These are phyloP conservation scores for Arabidopsis thaliana DNA, from an alignment of 345 rosid species.

Conservation along the genomic window DNA sequence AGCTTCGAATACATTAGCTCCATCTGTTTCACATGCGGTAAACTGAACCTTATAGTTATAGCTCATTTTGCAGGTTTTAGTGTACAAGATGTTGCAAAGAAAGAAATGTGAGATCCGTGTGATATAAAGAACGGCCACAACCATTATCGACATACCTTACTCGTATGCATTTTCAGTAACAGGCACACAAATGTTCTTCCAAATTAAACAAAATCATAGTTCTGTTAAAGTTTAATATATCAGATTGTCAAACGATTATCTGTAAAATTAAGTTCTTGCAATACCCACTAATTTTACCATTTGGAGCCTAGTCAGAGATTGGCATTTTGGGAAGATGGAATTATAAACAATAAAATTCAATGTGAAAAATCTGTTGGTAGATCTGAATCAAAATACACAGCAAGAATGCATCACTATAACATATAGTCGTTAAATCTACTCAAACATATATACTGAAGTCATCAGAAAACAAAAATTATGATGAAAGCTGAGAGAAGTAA, in stretches of 20 bases:
- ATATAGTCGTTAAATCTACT: not conserved
- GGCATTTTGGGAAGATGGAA: not conserved
- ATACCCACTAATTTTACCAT: not conserved
- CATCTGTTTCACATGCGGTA: not conserved
- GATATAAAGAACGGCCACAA: not conserved
- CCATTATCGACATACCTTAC: no score
- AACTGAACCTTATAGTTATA: not conserved
- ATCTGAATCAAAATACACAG: conserved; percentile 2
- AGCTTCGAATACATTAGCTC: not conserved
- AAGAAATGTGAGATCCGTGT: not conserved
- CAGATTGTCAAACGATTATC: not conserved
- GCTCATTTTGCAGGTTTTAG: not conserved
- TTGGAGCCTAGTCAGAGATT: not conserved
- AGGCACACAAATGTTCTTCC: no score
- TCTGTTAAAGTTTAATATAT: no score
- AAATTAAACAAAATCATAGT: not conserved
- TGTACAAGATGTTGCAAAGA: not conserved
- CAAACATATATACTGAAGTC: not conserved
- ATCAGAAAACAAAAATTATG: not conserved
- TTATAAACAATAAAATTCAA: not conserved
- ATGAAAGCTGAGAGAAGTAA: not conserved
- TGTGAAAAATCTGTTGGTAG: not conserved
- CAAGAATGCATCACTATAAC: not conserved
- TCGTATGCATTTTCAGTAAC: no score
- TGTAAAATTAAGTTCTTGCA: not conserved